Conservation (phyloP, 257 asterid species). For the Rubia yunnanensis region DNA sequence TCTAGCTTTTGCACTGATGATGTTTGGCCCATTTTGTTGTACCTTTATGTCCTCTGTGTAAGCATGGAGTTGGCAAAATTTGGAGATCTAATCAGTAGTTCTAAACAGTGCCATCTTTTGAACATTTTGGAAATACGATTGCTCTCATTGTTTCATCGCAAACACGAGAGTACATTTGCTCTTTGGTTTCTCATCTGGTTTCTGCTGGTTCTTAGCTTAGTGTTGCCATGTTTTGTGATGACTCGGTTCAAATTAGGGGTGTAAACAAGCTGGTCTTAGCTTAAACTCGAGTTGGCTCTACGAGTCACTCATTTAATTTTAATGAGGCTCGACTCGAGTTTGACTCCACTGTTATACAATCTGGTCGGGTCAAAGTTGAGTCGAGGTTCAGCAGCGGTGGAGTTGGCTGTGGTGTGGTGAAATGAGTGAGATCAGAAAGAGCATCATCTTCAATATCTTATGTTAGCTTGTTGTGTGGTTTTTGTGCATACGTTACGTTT, state of each 20-base stretch:
- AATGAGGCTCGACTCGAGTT: too few relatives aligned
- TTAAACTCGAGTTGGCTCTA: too few relatives aligned
- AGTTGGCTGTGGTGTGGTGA: too few relatives aligned
- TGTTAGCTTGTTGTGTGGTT: too few relatives aligned
- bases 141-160: neutral
- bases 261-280: too few relatives aligned
- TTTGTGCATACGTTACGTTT: too few relatives aligned
- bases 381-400: too few relatives aligned
- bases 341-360: too few relatives aligned
- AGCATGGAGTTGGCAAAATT: neutral
- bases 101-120: neutral
- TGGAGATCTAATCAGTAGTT: neutral
- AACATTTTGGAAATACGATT: neutral
- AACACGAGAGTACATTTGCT: neutral
- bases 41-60: neutral
- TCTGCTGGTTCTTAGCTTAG: neutral
- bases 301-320: too few relatives aligned
- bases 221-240: neutral
- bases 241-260: neutral
- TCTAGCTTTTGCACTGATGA: neutral
- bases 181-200: neutral
- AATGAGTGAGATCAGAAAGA: too few relatives aligned
- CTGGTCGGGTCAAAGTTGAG: too few relatives aligned
- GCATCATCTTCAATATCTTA: neutral
- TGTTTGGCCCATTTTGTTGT: constrained; percentile 1